Conservation (phyloP, 495 filamentous ascomycete species). For the Tricharina praecox region DNA sequence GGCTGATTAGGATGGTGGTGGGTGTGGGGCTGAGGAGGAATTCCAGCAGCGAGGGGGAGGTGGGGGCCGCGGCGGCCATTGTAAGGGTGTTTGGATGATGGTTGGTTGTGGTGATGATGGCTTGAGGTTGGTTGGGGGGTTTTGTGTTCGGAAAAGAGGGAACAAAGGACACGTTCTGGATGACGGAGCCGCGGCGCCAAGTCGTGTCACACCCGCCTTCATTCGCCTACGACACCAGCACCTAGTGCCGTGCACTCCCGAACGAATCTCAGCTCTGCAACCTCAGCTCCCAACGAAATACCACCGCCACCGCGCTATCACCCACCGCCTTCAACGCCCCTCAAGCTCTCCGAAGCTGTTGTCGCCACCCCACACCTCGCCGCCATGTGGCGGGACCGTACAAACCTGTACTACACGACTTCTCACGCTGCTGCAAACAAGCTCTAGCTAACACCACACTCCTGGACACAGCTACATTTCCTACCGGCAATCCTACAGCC, state of each 20-base stretch:
- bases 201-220: too few relatives aligned
- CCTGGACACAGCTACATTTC: slow-evolving; percentile 88
- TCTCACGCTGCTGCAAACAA: slow-evolving; percentile 17
- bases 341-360: too few relatives aligned
- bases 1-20: slow-evolving; percentile 43
- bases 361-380: not conserved
- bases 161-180: slow-evolving; percentile 1
- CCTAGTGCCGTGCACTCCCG: not conserved
- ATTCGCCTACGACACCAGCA: not conserved
- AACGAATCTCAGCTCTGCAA: not conserved
- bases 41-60: not conserved
- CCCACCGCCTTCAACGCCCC: too few relatives aligned
- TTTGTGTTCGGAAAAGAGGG: too few relatives aligned
- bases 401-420: slow-evolving; percentile 98
- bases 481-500: slow-evolving; percentile 93
- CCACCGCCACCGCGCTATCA: too few relatives aligned
- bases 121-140: not conserved
- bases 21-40: slow-evolving; percentile 33
- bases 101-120: not conserved
- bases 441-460: slow-evolving; percentile 6
- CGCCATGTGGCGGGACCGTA: slow-evolving; percentile 87
- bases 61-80: not conserved
- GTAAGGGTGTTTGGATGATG: too few relatives aligned
- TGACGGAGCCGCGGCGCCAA: not conserved
- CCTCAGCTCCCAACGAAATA: too few relatives aligned